phyloP scores from a whole-genome alignment of 2,329 filamentous ascomycete genomes.

The Lachnellula cervina region DNA sequence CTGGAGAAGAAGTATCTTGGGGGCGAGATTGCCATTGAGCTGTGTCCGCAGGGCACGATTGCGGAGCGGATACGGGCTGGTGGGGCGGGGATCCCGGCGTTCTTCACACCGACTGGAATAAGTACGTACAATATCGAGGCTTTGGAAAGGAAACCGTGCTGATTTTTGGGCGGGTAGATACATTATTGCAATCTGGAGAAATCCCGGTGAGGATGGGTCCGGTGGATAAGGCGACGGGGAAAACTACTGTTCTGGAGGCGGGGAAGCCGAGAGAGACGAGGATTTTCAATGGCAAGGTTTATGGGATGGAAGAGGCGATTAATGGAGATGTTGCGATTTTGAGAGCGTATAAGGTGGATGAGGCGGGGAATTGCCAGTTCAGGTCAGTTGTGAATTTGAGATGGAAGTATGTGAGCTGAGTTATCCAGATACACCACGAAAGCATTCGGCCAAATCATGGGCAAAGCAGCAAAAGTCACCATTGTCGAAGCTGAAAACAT shows the following conservation, averaged over 20 bases:
- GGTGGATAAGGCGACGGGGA: conserved; percentile 38
- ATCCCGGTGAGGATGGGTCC: conserved; percentile 60
- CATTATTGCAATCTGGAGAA: conserved; percentile 62
- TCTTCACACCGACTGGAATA: conserved; percentile 72
- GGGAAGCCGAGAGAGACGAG: conserved; percentile 65
- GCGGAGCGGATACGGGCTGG: conserved; percentile 68
- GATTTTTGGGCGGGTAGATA: conserved; percentile 39
- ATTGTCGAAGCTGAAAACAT: conserved; percentile 86
- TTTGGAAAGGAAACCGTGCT: not conserved
- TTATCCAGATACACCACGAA: conserved; percentile 60
- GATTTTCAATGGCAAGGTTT: conserved; percentile 67
- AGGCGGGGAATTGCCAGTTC: conserved; percentile 75
- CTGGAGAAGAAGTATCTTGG: conserved; percentile 70
- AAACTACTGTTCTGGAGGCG: conserved; percentile 49
- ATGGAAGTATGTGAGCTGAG: conserved; percentile 1
- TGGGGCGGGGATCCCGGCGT: conserved; percentile 73
- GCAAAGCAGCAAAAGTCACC: conserved; percentile 70
- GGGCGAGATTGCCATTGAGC: conserved; percentile 69
- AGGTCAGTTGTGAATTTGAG: conserved; percentile 39
- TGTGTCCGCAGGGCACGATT: conserved; percentile 72
- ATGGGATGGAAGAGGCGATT: conserved; percentile 73
- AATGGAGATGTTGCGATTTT: conserved; percentile 73
- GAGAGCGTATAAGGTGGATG: conserved; percentile 71
- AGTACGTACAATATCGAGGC: conserved; percentile 39
- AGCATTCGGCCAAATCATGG: conserved; percentile 71